Conservation (phyloP, 805 yeast genomes). For the Starmerella potacharoeniae region DNA sequence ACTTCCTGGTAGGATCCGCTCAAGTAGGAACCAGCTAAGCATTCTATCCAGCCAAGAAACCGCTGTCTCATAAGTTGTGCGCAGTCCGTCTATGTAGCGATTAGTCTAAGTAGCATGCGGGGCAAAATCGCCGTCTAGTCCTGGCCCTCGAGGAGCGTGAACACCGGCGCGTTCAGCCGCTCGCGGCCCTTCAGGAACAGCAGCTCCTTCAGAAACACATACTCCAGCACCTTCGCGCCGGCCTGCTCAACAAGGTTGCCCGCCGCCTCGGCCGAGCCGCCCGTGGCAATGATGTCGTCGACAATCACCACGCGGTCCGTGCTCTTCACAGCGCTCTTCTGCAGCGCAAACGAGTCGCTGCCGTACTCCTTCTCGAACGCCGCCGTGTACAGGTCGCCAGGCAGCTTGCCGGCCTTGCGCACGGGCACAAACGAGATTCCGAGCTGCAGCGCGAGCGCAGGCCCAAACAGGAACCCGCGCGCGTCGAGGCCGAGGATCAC, state of each 20-base stretch:
- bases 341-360: slow-evolving; percentile 76
- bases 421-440: slow-evolving; percentile 90
- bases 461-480: slow-evolving; percentile 95
- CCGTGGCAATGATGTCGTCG: slow-evolving; percentile 96
- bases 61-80: no score
- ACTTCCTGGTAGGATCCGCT: no score
- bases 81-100: no score
- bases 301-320: slow-evolving; percentile 78
- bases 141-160: slow-evolving; percentile 78
- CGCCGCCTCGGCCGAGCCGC: slow-evolving; percentile 92
- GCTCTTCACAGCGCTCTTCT: slow-evolving; percentile 62
- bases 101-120: not conserved
- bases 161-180: slow-evolving; percentile 73
- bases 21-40: no score
- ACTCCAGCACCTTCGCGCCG: slow-evolving; percentile 67
- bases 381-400: slow-evolving; percentile 68
- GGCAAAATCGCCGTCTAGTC: no score
- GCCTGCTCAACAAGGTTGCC: slow-evolving; percentile 64
- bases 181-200: slow-evolving; percentile 91
- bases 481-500: slow-evolving; percentile 91
- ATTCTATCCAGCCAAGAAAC: no score
- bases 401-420: slow-evolving; percentile 90
- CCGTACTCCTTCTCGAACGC: slow-evolving; percentile 88
- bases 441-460: slow-evolving; percentile 79
- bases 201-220: slow-evolving; percentile 83